Base-by-base conservation (phyloP, 345 rosid species). In the Mercurialis annua region DNA sequence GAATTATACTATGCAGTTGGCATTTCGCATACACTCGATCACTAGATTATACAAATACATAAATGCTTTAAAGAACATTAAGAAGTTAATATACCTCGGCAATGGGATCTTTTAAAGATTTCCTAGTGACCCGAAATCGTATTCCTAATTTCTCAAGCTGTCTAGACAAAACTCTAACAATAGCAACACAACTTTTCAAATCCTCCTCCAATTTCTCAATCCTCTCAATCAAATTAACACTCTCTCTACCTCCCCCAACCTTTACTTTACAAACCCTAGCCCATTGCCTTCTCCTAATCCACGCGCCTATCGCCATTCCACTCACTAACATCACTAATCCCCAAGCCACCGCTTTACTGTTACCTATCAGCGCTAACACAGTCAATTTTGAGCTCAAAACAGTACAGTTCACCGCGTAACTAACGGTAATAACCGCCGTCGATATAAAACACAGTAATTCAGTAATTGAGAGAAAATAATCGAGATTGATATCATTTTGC, bases 91-190 rank as follows among this genome's bases (percentile, higher is more conserved):
- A 34, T 38, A 94, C 99, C 97, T 94, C 83, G 56, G 85, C 80
- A 66, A 94, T 85, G 36, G 96, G 98, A 29, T 81, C 88, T 71
- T 87, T 94, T 67, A 91, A 73, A 65, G 96, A 33, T 58, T 77
- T 89, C 58, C 98, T 79, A 1, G 92, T 89, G 64, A 87, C 81
- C 43, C 98, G 85, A 80, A 94, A 94, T 64, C 92, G 82, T 51
- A 86, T 89, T 44, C 96, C 99, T 34, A 94, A 72, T 81, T 94
- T 91, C 88, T 94, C 99, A 23, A 94, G 80, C 82, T 88, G 96
- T 73, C 92, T 82, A 0, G 98, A 91, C 66, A 94, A 81, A 56
- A 77, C 93, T 69, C 86, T 80, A 63, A 88, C 78, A 48, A 89
- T 83, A 2, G 88, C 72, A 7, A 74, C 80, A 1, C 89, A 87